These are phyloP conservation scores for Fraxinus excelsior DNA, from an alignment of 257 asterid species.

Conservation along the genomic window DNA sequence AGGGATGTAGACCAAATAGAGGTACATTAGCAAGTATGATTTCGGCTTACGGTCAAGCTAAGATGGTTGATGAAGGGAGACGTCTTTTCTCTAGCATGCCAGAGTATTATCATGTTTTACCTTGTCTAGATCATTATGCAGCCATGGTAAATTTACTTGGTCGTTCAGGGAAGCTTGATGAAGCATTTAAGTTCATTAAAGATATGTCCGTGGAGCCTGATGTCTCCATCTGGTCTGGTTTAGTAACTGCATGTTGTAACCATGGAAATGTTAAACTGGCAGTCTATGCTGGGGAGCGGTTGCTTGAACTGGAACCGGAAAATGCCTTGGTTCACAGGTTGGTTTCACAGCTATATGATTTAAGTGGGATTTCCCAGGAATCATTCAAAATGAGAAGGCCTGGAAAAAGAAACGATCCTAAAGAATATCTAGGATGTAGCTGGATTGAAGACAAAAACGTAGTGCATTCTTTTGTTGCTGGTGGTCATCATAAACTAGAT, in stretches of 20 bases:
- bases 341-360: constrained; percentile 49
- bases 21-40: constrained; percentile 67
- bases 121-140: constrained; percentile 62
- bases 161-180: constrained; percentile 71
- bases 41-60: constrained; percentile 68
- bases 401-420: constrained; percentile 37
- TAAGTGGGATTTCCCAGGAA: constrained; percentile 45
- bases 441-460: constrained; percentile 58
- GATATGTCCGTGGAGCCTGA: constrained; percentile 51
- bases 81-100: constrained; percentile 45
- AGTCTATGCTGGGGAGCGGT: constrained; percentile 59
- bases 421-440: constrained; percentile 49
- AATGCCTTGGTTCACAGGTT: constrained; percentile 39
- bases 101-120: constrained; percentile 47
- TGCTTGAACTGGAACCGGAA: constrained; percentile 72
- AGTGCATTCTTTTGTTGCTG: constrained; percentile 48
- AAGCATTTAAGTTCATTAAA: constrained; percentile 55
- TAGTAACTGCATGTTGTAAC: constrained; percentile 62
- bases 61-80: constrained; percentile 60
- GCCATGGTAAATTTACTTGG: constrained; percentile 75
- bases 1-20: constrained; percentile 55
- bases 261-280: constrained; percentile 64
- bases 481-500: constrained; percentile 35
- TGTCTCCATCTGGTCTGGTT: constrained; percentile 61
- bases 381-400: constrained; percentile 34